Base-by-base conservation (phyloP, 1,284 basidiomycete species). In the Uromyces viciae-fabae region DNA sequence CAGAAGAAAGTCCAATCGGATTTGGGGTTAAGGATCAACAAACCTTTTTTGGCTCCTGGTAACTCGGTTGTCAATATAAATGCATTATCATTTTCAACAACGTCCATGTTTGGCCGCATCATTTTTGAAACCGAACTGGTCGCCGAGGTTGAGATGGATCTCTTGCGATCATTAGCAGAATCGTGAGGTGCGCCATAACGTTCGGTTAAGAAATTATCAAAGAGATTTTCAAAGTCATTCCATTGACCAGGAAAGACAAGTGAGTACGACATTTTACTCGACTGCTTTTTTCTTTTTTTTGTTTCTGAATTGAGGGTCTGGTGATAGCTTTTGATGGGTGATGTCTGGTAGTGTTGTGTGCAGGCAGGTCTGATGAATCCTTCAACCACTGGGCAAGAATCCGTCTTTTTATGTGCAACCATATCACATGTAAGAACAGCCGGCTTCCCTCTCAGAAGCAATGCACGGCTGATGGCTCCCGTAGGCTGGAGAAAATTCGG, bases 11-110 rank as follows among this genome's bases (percentile, higher is more conserved):
- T 25, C 38, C 25, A 42, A 0, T 31, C 36, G 49, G 52, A 49
- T 1, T 17, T 38, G 33, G 25, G 9, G 25, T 3, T 3, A n/a
- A 17, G 40, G 14, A 25, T 22, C 19, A 11, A 69, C 66, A 3
- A 46, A 79, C 77, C 77, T 79, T 79, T 79, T n/a, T 69, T 69
- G 43, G 56, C 56, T 1, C 77, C 77, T 5, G 77, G 77, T 7
- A 79, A 56, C 28, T 79, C 77, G 22, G 77, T 52, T 2, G 77
- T 56, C 38, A 79, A n/a, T 25, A 79, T 62, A 19, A 72, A 79
- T 3, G 68, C 46, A 11, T 79, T 54, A 4, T 79, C 68, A 31
- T 66, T 79, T 43, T 79, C 77, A 38, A 79, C 54, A 5, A 79
- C 66, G 49, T 79, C 77, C 77, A 79, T 79, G 28, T 79, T 79